phyloP scores from a whole-genome alignment of 495 filamentous ascomycete genomes.

The Hypoxylon perforatum region DNA sequence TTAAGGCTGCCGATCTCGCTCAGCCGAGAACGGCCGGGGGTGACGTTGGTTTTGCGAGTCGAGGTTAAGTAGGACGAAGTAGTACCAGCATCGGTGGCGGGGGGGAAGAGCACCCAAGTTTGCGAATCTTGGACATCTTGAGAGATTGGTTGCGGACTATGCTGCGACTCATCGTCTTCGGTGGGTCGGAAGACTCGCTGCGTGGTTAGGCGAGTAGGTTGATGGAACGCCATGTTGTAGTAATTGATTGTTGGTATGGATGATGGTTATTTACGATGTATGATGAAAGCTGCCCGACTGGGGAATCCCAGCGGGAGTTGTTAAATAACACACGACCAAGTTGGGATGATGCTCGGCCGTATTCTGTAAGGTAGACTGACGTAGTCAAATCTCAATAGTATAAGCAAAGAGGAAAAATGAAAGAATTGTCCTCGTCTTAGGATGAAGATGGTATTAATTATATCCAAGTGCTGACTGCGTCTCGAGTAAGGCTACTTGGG shows the following conservation, averaged over 20 bases:
- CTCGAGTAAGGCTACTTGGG: slow-evolving; percentile 29
- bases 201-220: slow-evolving; percentile 71
- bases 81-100: slow-evolving; percentile 70
- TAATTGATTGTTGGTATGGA: slow-evolving; percentile 28
- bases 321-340: slow-evolving; percentile 38
- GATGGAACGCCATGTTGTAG: slow-evolving; percentile 81
- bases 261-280: slow-evolving; percentile 11
- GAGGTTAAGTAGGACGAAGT: slow-evolving; percentile 77
- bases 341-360: slow-evolving; percentile 6
- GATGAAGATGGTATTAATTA: slow-evolving; percentile 27
- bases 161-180: slow-evolving; percentile 57
- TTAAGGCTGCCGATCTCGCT: slow-evolving; percentile 89
- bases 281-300: slow-evolving; percentile 37
- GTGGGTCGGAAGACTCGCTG: slow-evolving; percentile 68
- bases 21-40: slow-evolving; percentile 76
- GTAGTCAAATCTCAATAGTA: slow-evolving; percentile 7
- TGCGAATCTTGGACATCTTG: slow-evolving; percentile 73
- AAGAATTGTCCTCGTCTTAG: slow-evolving; percentile 17
- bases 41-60: slow-evolving; percentile 75
- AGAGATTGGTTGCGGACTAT: slow-evolving; percentile 53
- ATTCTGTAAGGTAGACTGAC: slow-evolving; percentile 11
- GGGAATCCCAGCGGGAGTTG: slow-evolving; percentile 38
- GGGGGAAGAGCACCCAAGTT: slow-evolving; percentile 97
- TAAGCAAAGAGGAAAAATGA: slow-evolving; percentile 9
- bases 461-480: slow-evolving; percentile 32